Evolutionary conservation across 2,329 filamentous ascomycete species (phyloP).

Genomic region (Hirsutella rhossiliensis): DNA sequence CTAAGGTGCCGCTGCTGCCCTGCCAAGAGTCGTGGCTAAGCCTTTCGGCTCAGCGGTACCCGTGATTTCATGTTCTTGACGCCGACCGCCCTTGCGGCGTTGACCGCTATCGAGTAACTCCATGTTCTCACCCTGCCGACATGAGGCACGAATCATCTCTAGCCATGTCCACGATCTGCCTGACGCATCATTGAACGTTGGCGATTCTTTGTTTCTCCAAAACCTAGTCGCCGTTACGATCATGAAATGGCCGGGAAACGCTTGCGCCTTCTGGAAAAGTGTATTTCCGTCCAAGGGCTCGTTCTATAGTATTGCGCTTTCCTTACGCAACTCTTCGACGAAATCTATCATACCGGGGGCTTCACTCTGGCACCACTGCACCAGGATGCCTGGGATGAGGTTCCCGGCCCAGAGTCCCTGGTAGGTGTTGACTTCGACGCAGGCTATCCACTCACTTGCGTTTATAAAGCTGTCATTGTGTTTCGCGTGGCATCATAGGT

Average conservation of each 20-base stretch:
- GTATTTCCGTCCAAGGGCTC: constrained; percentile 8
- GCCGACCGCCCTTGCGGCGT: neutral
- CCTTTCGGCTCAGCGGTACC: constrained; percentile 5
- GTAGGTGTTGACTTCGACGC: constrained; percentile 6
- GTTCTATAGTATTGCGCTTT: constrained; percentile 9
- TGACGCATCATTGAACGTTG: no score
- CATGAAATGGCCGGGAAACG: no score
- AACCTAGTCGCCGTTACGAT: no score
- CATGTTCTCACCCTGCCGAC: constrained; percentile 7
- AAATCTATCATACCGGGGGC: constrained; percentile 8
- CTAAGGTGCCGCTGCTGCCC: constrained; percentile 4
- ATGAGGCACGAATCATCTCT: constrained; percentile 9
- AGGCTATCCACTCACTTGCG: constrained; percentile 13
- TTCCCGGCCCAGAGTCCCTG: constrained; percentile 12
- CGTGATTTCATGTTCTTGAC: constrained; percentile 6
- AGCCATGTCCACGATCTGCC: no score
- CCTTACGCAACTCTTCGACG: constrained; percentile 10
- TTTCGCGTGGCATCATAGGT: constrained; percentile 6
- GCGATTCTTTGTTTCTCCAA: no score
- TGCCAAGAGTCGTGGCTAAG: constrained; percentile 12
- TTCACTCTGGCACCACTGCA: no score
- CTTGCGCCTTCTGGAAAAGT: constrained; percentile 10
- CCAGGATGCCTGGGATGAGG: constrained; percentile 11
- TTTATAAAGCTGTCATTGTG: constrained; percentile 8
- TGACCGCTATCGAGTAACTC: neutral